Base-by-base conservation (phyloP, 805 yeast genomes). In the Lipomyces japonicus region DNA sequence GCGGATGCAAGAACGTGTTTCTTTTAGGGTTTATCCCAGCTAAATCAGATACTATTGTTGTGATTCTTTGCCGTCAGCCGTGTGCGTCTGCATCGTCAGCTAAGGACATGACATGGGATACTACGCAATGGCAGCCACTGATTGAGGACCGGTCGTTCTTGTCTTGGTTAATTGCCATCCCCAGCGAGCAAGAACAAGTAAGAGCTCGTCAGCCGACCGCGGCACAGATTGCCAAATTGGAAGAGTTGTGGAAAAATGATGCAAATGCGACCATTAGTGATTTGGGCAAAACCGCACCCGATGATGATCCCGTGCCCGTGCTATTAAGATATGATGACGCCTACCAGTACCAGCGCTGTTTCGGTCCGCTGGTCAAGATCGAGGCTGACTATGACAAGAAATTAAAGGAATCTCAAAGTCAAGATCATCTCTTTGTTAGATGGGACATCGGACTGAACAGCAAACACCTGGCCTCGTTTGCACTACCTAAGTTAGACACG, bases 11-110 rank as follows among this genome's bases (percentile, higher is more conserved):
- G 52, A 90, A 90, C 61, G 84, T 81, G 2, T 90, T 90, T 60
- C 73, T 82, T 23, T 71, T 90, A 34, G 97, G 97, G 0, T 88
- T 83, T 67, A 93, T 90, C 14, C 77, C 89, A 23, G 96, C 96
- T 3, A 86, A 86, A 63, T 78, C 82, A 51, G 95, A 87, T 58
- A 81, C 89, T 3, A 89, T 88, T 34, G 90, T 90, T 51, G 95
- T 90, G 3, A 76, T 89, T 38, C 68, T 90, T 42, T 90, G 97
- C 68, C 79, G 97, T 48, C 72, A 86, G 47, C 96, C 96, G 0
- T 90, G 97, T 67, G 68, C 72, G 3, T 55, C 64, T 3, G 56
- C 58, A 18, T 48, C 68, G 4, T 51, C 68, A 5, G 82, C 95
- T 1, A 81, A 84, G 57, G 87, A 84, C 65, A 69, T 76, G 25